Base-by-base conservation (phyloP, 495 filamentous ascomycete genomes). In the Penicillium coffeae region DNA sequence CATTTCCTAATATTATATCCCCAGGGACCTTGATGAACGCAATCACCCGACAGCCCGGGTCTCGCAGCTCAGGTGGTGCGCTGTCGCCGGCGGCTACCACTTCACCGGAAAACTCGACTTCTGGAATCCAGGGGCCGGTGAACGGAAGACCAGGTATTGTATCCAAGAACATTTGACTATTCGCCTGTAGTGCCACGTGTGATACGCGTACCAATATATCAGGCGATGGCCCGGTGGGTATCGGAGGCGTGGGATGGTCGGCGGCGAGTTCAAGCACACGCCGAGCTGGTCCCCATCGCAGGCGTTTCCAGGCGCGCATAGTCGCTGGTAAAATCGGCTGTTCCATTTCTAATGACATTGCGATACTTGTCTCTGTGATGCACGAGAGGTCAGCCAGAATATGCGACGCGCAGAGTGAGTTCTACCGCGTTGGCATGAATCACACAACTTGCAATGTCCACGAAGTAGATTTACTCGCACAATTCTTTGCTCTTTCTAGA, bases 191-290 rank as follows among this genome's bases (percentile, higher is more conserved):
- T 20, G 55, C 45, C 38, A 59, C 55, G 30, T 59, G 44, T 15
- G 55, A 59, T 14, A 55, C 47, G 47, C 55, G 55, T 10, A 59
- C 52, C 35, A 59, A 39, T 8, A 59, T 41, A 36, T 59, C 55
- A 35, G 43, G 3, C 5, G 52, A 55, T 12, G 42, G 44, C 4
- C 25, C n/a, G 14, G 43, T 32, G 1, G 52, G 52, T 16, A 40
- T 22, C 12, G 47, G n/a, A 5, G 52, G 52, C 16, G 48, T 51
- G 37, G 52, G 52, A 27, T 27, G 21, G 18, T 3, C 32, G 18
- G 37, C 33, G 19, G 20, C 14, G n/a, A 55, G 47, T 20, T 55
- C 21, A 37, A 55, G 43, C 16, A 32, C 9, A 2, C 15, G 38
- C 2, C 9, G 12, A 8, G 52, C 43, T 1, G 52, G 47, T 2